phyloP scores from a whole-genome alignment of 306 rosid species.

The Dalbergia cochinchinensis region DNA sequence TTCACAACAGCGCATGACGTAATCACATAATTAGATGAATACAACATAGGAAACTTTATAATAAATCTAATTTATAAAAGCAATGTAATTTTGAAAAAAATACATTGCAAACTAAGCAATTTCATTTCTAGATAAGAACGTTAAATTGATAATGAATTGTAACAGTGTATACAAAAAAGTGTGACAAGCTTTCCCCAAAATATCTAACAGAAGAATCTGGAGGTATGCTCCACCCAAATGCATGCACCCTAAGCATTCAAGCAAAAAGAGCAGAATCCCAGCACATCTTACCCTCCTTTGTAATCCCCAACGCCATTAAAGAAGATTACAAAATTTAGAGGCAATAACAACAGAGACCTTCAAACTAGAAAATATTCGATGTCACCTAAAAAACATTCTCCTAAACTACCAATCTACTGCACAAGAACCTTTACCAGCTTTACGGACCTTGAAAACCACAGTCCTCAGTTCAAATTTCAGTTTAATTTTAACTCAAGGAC shows the following conservation, averaged over 20 bases:
- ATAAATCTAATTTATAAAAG: too few species aligned
- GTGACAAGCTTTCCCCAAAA: neutral
- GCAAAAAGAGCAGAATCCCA: constrained; percentile 12
- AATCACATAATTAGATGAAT: neutral
- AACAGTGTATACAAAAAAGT: neutral
- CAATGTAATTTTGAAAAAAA: neutral
- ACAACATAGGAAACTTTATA: neutral
- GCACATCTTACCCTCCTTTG: constrained; percentile 30
- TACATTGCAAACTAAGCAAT: neutral
- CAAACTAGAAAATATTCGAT: neutral
- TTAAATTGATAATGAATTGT: neutral
- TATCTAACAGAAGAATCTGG: neutral
- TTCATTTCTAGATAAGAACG: neutral
- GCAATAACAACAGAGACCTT: neutral
- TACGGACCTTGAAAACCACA: neutral
- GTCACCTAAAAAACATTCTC: constrained; percentile 18
- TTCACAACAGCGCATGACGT: neutral
- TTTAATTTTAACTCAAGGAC: constrained; percentile 7
- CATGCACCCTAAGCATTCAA: neutral
- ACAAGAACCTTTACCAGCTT: constrained; percentile 14
- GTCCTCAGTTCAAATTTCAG: constrained; percentile 6
- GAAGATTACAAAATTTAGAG: constrained; percentile 16
- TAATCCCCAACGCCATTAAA: constrained; percentile 1
- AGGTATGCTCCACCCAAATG: constrained; percentile 25
- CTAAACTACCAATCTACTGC: constrained; percentile 25